Conservation (phyloP, 2,329 filamentous ascomycete genomes). For the Thermoascus crustaceus region DNA sequence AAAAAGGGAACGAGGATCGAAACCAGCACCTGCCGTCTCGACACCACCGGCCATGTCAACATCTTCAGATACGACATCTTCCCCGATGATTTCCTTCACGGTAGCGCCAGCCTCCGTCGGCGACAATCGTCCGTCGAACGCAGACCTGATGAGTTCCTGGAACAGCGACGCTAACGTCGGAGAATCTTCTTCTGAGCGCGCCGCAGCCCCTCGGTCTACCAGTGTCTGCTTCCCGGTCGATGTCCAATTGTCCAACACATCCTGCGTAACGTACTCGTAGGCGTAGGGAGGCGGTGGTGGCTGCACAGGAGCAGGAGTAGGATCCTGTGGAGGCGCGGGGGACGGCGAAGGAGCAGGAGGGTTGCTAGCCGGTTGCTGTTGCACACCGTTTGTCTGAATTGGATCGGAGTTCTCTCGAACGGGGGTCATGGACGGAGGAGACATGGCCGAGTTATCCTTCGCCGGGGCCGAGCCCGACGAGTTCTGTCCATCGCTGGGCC, state of each 20-base stretch:
- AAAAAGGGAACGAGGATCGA: conserved; percentile 63
- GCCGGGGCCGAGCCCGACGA: conserved; percentile 22
- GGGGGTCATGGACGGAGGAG: conserved; percentile 22
- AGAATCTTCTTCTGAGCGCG: conserved; percentile 59
- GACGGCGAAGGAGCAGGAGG: conserved; percentile 15
- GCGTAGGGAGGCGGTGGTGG: conserved; percentile 44
- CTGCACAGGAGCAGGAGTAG: conserved; percentile 11
- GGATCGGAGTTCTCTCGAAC: conserved; percentile 22
- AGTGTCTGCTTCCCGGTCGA: conserved; percentile 59
- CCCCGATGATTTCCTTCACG: conserved; percentile 64
- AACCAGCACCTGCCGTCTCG: conserved; percentile 28
- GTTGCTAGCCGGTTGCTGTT: conserved; percentile 10
- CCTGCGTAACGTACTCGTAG: conserved; percentile 69
- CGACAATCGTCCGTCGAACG: conserved; percentile 60
- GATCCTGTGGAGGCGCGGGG: conserved; percentile 7
- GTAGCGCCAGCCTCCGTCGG: conserved; percentile 61
- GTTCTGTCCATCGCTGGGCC: conserved; percentile 30
- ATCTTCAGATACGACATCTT: conserved; percentile 42
- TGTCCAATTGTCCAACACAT: conserved; percentile 60
- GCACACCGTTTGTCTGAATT: conserved; percentile 21
- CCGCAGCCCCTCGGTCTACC: conserved; percentile 55
- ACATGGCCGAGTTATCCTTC: conserved; percentile 23
- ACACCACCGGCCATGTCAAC: conserved; percentile 40
- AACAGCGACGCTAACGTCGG: conserved; percentile 64
- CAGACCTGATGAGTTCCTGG: conserved; percentile 75